Conservation (phyloP, 176 grass and related monocot species). For the Hsuehochloa calcarea region DNA sequence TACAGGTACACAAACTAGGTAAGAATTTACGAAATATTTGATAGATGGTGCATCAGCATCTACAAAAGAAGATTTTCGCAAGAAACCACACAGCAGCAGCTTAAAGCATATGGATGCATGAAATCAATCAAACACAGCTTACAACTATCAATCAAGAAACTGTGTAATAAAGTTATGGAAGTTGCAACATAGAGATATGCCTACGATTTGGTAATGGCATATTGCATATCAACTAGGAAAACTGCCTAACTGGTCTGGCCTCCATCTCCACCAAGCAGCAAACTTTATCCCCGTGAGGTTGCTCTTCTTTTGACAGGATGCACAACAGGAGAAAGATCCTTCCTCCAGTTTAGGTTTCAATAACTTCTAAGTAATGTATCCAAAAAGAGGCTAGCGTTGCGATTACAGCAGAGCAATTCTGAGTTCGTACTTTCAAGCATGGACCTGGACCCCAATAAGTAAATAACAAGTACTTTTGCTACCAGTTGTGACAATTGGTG, state of each 20-base stretch:
- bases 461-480: neutral
- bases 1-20: slow-evolving; percentile 19
- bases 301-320: neutral
- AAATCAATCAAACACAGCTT: neutral
- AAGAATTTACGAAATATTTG: neutral
- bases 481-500: neutral
- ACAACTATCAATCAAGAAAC: neutral
- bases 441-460: neutral
- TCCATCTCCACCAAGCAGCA: neutral
- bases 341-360: neutral
- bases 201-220: neutral
- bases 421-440: neutral
- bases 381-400: neutral
- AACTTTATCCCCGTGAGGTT: neutral
- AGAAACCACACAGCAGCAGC: neutral
- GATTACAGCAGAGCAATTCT: neutral
- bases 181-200: neutral
- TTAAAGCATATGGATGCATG: neutral
- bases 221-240: neutral
- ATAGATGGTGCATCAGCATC: neutral
- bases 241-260: neutral
- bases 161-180: neutral
- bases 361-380: neutral
- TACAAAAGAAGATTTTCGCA: neutral
- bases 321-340: neutral